Evolutionary conservation across 768 basidiomycete species (phyloP).

Genomic region (Leccinellum luteum): DNA sequence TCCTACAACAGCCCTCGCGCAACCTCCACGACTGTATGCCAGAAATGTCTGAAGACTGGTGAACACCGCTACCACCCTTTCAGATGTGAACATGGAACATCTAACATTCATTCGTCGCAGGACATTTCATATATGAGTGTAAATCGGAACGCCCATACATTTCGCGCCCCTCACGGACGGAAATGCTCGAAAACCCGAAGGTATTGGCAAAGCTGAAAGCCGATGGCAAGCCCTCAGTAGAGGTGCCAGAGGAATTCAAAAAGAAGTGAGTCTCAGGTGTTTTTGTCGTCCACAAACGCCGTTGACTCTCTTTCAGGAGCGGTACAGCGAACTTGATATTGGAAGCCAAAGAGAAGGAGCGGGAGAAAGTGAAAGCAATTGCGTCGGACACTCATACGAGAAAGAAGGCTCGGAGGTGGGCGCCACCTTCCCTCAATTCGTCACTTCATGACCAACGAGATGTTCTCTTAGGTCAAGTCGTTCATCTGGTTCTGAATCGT

Average conservation of each 20-base stretch:
- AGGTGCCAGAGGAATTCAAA: conserved; percentile 91
- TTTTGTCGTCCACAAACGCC: not conserved
- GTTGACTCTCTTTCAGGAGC: conserved; percentile 39
- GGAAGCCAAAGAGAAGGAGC: conserved; percentile 77
- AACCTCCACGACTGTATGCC: conserved; percentile 67
- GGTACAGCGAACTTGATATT: conserved; percentile 87
- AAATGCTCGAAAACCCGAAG: conserved; percentile 78
- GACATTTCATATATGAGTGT: conserved; percentile 93
- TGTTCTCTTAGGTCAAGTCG: conserved; percentile 30
- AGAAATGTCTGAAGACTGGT: conserved; percentile 79
- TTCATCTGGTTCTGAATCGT: conserved; percentile 28
- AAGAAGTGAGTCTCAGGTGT: conserved; percentile 50
- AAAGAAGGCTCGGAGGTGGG: conserved; percentile 41
- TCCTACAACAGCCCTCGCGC: conserved; percentile 63
- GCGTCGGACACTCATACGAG: conserved; percentile 29
- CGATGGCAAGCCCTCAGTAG: conserved; percentile 73
- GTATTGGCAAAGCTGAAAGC: conserved; percentile 63
- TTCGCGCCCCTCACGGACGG: conserved; percentile 84
- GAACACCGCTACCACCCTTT: not conserved
- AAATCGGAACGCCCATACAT: conserved; percentile 78
- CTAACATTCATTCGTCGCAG: conserved; percentile 33
- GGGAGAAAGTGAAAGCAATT: conserved; percentile 42
- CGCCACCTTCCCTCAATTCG: conserved; percentile 22
- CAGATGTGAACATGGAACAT: not conserved
- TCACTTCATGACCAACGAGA: not conserved